Conservation (phyloP, 805 yeast species). For the Teunomyces lycoperdinae region DNA sequence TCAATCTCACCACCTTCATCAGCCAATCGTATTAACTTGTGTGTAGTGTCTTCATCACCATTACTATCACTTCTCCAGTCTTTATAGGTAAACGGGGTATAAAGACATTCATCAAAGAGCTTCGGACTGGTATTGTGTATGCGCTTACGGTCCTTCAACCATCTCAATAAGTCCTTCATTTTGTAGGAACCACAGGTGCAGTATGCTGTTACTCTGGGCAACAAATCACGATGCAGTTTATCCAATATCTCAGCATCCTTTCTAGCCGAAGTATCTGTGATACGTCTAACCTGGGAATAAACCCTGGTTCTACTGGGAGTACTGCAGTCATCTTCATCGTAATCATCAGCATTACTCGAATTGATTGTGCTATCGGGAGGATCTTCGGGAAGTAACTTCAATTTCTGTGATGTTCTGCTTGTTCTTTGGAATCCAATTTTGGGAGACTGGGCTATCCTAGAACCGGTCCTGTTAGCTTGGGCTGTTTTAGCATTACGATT, state of each 20-base stretch:
- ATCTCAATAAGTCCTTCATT: conserved; percentile 81
- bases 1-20: conserved; percentile 96
- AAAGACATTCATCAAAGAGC: conserved; percentile 89
- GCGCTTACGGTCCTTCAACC: conserved; percentile 77
- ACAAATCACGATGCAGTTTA: conserved; percentile 74
- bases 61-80: conserved; percentile 60
- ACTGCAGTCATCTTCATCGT: conserved; percentile 28
- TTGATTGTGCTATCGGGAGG: conserved; percentile 18
- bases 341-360: conserved; percentile 17
- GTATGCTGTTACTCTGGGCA: conserved; percentile 94
- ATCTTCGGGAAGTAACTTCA: conserved; percentile 68
- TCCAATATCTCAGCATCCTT: conserved; percentile 93
- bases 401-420: conserved; percentile 69
- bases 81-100: conserved; percentile 82
- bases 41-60: conserved; percentile 13
- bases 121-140: conserved; percentile 79
- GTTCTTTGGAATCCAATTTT: conserved; percentile 72
- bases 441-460: conserved; percentile 33
- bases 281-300: conserved; percentile 79
- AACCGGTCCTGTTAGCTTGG: conserved; percentile 23
- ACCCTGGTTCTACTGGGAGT: conserved; percentile 44
- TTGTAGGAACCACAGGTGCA: conserved; percentile 92
- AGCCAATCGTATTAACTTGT: conserved; percentile 62
- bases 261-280: conserved; percentile 84
- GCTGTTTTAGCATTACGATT: background rate